Percentiles rank a stretch among this genome's conserved stretches.
Conservation (phyloP, 75 land plant genomes). For the Isoetes taiwanensis region DNA sequence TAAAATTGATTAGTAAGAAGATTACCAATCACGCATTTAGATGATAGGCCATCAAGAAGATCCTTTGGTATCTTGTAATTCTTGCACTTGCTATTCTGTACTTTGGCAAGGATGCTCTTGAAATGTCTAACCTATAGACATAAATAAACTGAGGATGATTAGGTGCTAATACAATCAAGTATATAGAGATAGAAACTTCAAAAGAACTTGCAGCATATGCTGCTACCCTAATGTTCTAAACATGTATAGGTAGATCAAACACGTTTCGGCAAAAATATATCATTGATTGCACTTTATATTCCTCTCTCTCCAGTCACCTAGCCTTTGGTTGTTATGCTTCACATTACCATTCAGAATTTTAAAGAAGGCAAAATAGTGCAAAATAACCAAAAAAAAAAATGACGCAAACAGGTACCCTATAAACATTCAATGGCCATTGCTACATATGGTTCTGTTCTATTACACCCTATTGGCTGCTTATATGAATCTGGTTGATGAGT, state of each 20-base stretch:
- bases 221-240: not conserved
- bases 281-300: too few species aligned
- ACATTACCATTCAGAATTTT: too few species aligned
- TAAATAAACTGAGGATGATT: not conserved
- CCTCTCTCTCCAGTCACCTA: too few species aligned
- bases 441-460: too few species aligned
- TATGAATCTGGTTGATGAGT: not conserved
- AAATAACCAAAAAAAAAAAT: not conserved
- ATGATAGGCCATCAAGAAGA: slow-evolving; percentile 36
- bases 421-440: not conserved
- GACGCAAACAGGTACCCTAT: slow-evolving; percentile 4
- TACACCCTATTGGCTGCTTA: not conserved
- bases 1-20: not conserved
- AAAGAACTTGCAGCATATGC: not conserved
- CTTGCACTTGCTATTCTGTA: slow-evolving; percentile 32
- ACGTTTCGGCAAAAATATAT: not conserved
- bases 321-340: too few species aligned
- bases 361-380: too few species aligned
- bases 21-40: slow-evolving; percentile 37
- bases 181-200: not conserved
- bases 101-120: slow-evolving; percentile 53
- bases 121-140: slow-evolving; percentile 49
- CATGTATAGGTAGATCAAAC: not conserved
- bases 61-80: slow-evolving; percentile 30
- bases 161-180: not conserved